Conservation (phyloP, 257 asterid genomes). For the Jaltomata sinuosa region DNA sequence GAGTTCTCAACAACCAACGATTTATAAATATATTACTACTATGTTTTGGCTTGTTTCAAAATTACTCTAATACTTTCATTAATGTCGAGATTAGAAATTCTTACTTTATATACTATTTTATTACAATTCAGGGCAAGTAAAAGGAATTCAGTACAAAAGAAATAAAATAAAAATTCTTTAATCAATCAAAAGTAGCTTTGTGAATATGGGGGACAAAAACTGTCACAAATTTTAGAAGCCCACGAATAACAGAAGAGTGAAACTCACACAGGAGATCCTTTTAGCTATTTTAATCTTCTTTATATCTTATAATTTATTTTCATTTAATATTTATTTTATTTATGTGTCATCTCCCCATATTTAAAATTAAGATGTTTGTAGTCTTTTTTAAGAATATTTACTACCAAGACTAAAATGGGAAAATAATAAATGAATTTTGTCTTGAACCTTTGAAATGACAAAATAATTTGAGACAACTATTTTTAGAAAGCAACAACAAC, state of each 20-base stretch:
- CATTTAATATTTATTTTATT: not conserved
- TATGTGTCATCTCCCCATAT: not conserved
- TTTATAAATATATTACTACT: too few relatives aligned
- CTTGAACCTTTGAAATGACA: not conserved
- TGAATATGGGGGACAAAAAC: not conserved
- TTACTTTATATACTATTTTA: too few relatives aligned
- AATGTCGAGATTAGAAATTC: not conserved
- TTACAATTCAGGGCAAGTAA: not conserved
- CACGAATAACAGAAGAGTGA: not conserved
- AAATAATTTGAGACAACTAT: not conserved
- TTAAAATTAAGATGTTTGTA: not conserved
- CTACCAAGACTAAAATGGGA: not conserved
- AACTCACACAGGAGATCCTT: not conserved
- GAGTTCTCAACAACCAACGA: not conserved
- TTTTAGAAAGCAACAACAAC: too few relatives aligned
- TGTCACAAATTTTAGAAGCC: not conserved
- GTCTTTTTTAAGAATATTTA: not conserved
- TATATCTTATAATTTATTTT: not conserved
- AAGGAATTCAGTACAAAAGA: not conserved
- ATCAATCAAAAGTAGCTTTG: not conserved
- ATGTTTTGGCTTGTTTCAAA: not conserved
- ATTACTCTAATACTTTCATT: not conserved
- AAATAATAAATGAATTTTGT: too few relatives aligned
- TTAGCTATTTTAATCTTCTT: not conserved
- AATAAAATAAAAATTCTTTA: not conserved